Conservation (phyloP, 345 rosid genomes). For the Camelina neglecta region DNA sequence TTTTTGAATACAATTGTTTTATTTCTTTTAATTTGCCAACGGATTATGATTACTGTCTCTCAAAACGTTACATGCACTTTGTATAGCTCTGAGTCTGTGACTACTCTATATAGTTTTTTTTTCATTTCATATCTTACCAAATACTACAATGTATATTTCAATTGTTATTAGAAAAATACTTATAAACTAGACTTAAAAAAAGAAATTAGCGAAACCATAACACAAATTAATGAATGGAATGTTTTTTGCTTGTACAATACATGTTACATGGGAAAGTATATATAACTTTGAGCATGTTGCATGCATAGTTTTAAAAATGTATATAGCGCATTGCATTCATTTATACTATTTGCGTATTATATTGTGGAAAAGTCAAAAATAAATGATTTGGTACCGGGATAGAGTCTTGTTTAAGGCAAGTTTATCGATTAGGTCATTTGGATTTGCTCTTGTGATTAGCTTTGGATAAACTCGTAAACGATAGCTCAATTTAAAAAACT, state of each 20-base stretch:
- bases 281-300: background rate
- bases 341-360: background rate
- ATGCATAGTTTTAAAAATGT: background rate
- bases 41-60: background rate
- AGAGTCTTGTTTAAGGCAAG: constrained; percentile 18
- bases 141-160: too few species aligned
- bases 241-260: background rate
- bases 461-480: constrained; percentile 42
- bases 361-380: background rate
- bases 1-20: constrained; percentile 1
- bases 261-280: background rate
- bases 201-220: background rate
- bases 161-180: background rate
- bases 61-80: constrained; percentile 22
- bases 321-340: background rate
- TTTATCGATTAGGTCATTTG: background rate
- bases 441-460: background rate
- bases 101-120: background rate
- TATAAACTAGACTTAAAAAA: background rate
- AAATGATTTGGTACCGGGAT: background rate
- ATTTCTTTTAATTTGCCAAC: background rate
- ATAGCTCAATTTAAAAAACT: constrained; percentile 11
- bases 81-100: background rate
- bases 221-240: background rate
- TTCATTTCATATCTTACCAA: background rate